Evolutionary conservation across 75 land plant species (phyloP).

Genomic region (Pinus tabuliformis): DNA sequence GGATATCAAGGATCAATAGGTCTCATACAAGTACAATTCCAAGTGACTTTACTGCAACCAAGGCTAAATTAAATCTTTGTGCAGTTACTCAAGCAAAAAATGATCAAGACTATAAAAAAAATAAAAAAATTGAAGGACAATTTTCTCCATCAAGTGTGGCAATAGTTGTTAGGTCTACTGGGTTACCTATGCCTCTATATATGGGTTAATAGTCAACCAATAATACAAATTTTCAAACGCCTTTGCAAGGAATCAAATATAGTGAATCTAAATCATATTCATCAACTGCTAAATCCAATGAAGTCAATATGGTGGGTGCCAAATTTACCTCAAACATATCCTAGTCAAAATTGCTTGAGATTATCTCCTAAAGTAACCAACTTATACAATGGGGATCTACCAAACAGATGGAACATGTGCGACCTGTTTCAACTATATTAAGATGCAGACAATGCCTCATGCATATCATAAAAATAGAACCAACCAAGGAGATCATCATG

Average conservation of each 20-base stretch:
- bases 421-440: constrained; percentile 1
- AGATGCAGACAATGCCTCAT: neutral
- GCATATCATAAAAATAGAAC: neutral
- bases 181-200: neutral
- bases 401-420: neutral
- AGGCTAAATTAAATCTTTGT: neutral
- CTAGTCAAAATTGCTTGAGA: constrained; percentile 10
- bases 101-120: neutral
- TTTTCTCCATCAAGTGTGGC: neutral
- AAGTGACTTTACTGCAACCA: neutral
- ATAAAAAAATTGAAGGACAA: neutral
- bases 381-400: constrained; percentile 6
- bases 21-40: neutral
- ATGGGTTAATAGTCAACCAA: neutral
- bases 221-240: neutral
- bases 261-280: neutral
- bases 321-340: constrained; percentile 8
- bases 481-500: neutral
- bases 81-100: neutral
- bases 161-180: neutral
- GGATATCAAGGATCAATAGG: neutral
- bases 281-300: neutral
- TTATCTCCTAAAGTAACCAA: constrained; percentile 1
- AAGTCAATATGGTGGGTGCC: neutral
- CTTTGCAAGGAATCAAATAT: neutral